Conservation (phyloP, 2,329 filamentous ascomycete genomes). For the Sporothrix phasma region DNA sequence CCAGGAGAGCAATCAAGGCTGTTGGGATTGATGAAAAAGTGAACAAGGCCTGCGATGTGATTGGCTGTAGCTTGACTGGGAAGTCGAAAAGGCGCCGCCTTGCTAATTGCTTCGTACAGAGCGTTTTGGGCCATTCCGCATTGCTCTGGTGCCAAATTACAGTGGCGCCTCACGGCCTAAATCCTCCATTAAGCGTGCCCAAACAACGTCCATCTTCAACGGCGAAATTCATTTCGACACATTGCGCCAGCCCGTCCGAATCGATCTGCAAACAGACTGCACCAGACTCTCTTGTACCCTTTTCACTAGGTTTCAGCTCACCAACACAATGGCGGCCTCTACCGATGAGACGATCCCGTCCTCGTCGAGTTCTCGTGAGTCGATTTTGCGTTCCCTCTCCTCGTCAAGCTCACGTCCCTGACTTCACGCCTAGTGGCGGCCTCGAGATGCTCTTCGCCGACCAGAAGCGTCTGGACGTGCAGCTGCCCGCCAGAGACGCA, state of each 20-base stretch:
- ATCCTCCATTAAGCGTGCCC: neutral
- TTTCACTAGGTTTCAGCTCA: neutral
- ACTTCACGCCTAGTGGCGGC: constrained; percentile 58
- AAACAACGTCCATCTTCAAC: neutral
- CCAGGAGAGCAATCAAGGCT: neutral
- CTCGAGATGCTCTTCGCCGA: constrained; percentile 91
- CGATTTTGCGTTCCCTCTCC: constrained; percentile 28
- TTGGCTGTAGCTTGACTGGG: constrained; percentile 9
- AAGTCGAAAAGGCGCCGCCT: neutral
- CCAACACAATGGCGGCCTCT: neutral
- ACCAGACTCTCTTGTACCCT: too few species aligned
- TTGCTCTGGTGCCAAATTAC: neutral
- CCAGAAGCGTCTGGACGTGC: constrained; percentile 60
- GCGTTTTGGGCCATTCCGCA: neutral
- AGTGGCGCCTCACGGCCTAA: neutral
- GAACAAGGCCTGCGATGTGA: constrained; percentile 12
- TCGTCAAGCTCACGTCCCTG: constrained; percentile 28
- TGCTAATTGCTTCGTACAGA: neutral
- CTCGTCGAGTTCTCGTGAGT: constrained; percentile 51
- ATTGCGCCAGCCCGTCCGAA: too few species aligned
- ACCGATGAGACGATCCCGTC: constrained; percentile 30
- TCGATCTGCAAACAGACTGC: too few species aligned
- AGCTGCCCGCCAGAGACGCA: constrained; percentile 54
- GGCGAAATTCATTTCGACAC: neutral
- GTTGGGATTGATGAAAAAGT: neutral